These are phyloP conservation scores for Starmerella potacharoeniae DNA, from an alignment of 805 yeast species.

Conservation along the genomic window DNA sequence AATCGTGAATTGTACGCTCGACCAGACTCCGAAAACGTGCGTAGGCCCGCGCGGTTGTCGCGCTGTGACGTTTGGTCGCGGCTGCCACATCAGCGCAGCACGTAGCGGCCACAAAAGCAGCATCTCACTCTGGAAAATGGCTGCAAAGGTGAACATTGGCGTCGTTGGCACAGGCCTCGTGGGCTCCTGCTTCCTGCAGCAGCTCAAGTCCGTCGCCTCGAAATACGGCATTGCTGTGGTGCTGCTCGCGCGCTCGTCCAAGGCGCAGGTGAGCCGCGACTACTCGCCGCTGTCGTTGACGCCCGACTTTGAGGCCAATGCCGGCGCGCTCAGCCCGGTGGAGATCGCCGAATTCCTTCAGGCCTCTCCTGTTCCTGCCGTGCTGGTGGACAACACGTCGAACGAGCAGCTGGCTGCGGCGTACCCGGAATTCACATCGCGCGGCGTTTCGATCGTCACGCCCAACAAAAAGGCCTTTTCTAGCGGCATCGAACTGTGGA, in stretches of 20 bases:
- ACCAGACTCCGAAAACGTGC: neutral
- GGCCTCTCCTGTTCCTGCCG: constrained; percentile 59
- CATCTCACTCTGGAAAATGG: neutral
- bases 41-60: neutral
- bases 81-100: neutral
- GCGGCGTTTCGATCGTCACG: constrained; percentile 87
- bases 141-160: constrained; percentile 41
- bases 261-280: constrained; percentile 56
- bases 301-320: constrained; percentile 43
- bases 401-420: constrained; percentile 62
- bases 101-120: neutral
- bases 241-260: constrained; percentile 62
- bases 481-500: constrained; percentile 62
- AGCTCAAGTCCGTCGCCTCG: constrained; percentile 42
- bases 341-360: constrained; percentile 53
- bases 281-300: constrained; percentile 57
- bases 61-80: neutral
- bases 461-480: constrained; percentile 98
- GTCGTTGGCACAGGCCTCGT: constrained; percentile 88
- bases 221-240: constrained; percentile 62
- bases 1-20: neutral
- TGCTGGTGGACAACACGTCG: constrained; percentile 90
- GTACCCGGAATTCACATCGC: constrained; percentile 61
- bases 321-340: constrained; percentile 42
- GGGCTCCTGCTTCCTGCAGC: constrained; percentile 82